Percentiles rank a stretch among this genome's conserved stretches.
Conservation (phyloP, 2,329 filamentous ascomycete genomes). For the Periconia sp. region DNA sequence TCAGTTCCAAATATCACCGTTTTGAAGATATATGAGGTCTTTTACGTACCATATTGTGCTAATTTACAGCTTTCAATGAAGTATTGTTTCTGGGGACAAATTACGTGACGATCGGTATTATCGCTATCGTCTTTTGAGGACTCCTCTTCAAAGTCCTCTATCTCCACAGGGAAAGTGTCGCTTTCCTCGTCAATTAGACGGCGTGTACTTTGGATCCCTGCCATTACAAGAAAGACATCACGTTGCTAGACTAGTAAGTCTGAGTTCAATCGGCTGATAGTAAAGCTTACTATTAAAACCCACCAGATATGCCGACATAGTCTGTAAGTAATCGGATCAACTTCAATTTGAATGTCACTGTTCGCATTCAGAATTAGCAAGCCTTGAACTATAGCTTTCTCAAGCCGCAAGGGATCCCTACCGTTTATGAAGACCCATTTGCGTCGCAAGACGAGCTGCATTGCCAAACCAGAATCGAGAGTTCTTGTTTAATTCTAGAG, state of each 20-base stretch:
- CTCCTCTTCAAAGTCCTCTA: constrained; percentile 1
- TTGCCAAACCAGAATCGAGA: constrained; percentile 7
- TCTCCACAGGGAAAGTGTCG: constrained; percentile 1
- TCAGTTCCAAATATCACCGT: not conserved
- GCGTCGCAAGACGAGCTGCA: constrained; percentile 3
- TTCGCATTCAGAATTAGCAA: not conserved
- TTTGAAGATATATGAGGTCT: not conserved
- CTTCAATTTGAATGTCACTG: not conserved
- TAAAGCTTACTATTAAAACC: constrained; percentile 2
- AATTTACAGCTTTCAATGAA: constrained; percentile 1
- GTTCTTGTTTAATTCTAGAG: not conserved
- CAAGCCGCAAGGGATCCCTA: not conserved
- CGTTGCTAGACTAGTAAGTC: constrained; percentile 2
- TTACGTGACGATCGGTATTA: not conserved
- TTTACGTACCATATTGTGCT: not conserved
- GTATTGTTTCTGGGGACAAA: not conserved
- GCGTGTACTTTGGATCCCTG: constrained; percentile 1
- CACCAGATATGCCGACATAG: constrained; percentile 5
- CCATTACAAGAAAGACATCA: constrained; percentile 1
- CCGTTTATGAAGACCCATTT: constrained; percentile 8
- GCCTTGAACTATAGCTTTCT: too few relatives aligned
- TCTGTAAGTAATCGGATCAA: constrained; percentile 1
- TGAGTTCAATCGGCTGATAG: not conserved
- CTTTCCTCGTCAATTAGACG: not conserved
- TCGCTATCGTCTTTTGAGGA: not conserved